Conservation (phyloP, 768 basidiomycete genomes). For the Tylopilus sp. region DNA sequence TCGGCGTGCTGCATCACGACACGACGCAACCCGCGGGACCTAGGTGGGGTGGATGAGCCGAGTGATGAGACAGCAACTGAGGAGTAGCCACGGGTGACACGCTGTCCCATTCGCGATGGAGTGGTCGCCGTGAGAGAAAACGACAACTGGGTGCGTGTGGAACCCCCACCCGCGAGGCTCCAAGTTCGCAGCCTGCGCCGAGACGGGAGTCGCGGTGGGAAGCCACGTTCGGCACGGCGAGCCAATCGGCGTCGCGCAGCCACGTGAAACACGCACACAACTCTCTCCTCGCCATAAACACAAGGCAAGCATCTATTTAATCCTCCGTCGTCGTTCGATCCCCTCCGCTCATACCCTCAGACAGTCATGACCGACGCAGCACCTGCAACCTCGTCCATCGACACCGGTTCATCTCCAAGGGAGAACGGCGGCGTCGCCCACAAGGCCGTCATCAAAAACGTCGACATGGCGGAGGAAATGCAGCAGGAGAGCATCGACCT, state of each 20-base stretch:
- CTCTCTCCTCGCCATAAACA: constrained; percentile 20
- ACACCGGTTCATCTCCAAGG: constrained; percentile 43
- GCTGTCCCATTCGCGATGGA: background rate
- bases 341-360: background rate
- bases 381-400: constrained; percentile 53
- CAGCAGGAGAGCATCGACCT: constrained; percentile 93
- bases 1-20: background rate
- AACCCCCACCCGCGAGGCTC: background rate
- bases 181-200: background rate
- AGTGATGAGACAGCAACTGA: background rate
- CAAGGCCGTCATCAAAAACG: constrained; percentile 93
- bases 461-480: constrained; percentile 97
- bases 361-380: constrained; percentile 55
- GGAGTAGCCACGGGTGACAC: background rate
- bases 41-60: background rate
- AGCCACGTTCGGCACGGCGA: constrained; percentile 2
- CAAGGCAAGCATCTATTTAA: constrained; percentile 33
- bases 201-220: too few species aligned
- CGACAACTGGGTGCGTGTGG: background rate
- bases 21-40: background rate
- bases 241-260: background rate
- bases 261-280: constrained; percentile 20
- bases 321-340: background rate
- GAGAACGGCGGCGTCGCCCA: constrained; percentile 41
- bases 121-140: background rate